Base-by-base conservation (phyloP, 306 rosid species). In the Malus sieversii region DNA sequence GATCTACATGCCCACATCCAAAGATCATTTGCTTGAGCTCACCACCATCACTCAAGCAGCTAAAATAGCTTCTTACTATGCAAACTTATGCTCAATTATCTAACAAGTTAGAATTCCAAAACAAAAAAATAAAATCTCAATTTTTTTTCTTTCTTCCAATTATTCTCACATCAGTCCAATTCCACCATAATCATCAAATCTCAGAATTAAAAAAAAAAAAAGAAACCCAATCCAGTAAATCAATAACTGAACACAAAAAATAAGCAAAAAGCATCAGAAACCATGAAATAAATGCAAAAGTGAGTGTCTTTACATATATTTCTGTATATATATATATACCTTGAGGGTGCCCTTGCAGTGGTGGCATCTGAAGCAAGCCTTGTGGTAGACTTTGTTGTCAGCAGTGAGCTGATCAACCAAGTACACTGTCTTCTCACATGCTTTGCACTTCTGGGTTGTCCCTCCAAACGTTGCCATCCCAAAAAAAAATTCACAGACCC, bases 281-380 rank as follows among this genome's bases (percentile, higher is more conserved):
- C 59, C 81, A 45, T 52, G 42, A 69, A 48, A 59, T 22, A 35
- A 72, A 40, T 35, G 52, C 9, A 19, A 7, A 71, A 32, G 52
- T 13, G 48, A 55, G 15, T 19, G 66, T 1, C 74, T 71, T 6
- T 14, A 19, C 5, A 5, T 5, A 1, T 46, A 46, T 1, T 45
- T 45, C 5, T 12, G 16, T 45, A 11, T 45, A 1, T 0, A 35
- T 6, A 23, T 38, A 2, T 4, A 51, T 51, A 89, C 99, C 99
- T 90, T 92, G 83, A 95, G 97, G 80, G 97, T 92, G 60, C 97
- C 90, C 84, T 92, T 95, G 89, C 99, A 95, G 78, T 95, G 99
- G 82, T 90, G 96, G 79, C 99, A 95, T 82, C 89, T 92, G 82
- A 95, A 95, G 82, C 99, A 95, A 40, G 91, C 89, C 74, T 89